Conservation (phyloP, 1,284 basidiomycete species). For the Papiliotrema fonsecae region DNA sequence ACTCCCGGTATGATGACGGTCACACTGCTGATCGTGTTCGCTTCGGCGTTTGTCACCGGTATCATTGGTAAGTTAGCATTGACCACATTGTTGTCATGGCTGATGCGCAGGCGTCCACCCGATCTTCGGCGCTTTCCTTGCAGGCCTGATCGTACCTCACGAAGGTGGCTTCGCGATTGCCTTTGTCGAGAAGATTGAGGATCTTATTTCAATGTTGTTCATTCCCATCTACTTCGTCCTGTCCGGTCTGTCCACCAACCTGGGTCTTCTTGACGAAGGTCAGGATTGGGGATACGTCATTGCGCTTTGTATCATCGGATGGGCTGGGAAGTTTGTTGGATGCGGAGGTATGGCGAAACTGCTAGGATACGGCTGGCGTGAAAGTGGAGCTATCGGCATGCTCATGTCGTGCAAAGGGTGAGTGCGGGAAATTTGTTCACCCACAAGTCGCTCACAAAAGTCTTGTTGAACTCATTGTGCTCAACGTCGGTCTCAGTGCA, state of each 20-base stretch:
- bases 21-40: conserved; percentile 67
- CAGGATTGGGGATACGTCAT: conserved; percentile 81
- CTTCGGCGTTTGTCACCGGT: conserved; percentile 80
- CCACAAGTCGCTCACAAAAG: conserved; percentile 42
- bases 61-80: conserved; percentile 71
- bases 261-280: conserved; percentile 68
- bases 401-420: conserved; percentile 93
- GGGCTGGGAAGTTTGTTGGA: conserved; percentile 67
- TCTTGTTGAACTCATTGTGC: conserved; percentile 79
- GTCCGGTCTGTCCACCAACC: conserved; percentile 76
- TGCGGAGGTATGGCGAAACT: conserved; percentile 62
- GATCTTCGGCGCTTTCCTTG: conserved; percentile 75
- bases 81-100: no score
- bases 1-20: conserved; percentile 73
- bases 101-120: conserved; percentile 60
- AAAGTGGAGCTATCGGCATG: conserved; percentile 78
- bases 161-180: conserved; percentile 78
- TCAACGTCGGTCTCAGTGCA: conserved; percentile 80
- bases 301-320: conserved; percentile 73
- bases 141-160: conserved; percentile 82
- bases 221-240: conserved; percentile 80
- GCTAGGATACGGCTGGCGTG: conserved; percentile 68
- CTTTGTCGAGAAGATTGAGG: conserved; percentile 71
- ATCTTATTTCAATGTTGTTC: conserved; percentile 62
- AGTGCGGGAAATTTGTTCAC: conserved; percentile 20